phyloP scores from a whole-genome alignment of 257 asterid genomes.

The Solanum peruvianum region DNA sequence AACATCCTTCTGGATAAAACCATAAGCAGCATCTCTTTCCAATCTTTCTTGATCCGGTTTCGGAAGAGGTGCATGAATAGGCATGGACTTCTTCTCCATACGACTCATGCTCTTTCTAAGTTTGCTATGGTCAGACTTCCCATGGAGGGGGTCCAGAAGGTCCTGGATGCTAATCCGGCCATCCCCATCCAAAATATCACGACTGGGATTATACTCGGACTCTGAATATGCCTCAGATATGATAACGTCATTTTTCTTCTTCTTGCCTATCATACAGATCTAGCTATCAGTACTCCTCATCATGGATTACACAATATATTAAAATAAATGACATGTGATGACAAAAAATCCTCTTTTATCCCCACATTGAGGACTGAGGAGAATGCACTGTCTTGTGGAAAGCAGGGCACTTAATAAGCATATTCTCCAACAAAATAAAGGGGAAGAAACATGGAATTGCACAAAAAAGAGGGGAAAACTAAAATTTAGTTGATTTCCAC shows the following conservation, averaged over 20 bases:
- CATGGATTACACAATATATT: background rate
- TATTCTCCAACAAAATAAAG: background rate
- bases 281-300: background rate
- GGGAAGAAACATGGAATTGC: background rate
- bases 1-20: slow-evolving; percentile 46
- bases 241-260: slow-evolving; percentile 33
- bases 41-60: slow-evolving; percentile 52
- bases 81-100: slow-evolving; percentile 35
- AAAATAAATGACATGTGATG: background rate
- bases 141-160: slow-evolving; percentile 64
- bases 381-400: background rate
- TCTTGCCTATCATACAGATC: slow-evolving; percentile 31
- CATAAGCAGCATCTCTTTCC: slow-evolving; percentile 59
- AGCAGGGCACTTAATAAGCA: background rate
- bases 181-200: slow-evolving; percentile 61
- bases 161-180: slow-evolving; percentile 60
- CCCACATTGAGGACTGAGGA: background rate
- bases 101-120: slow-evolving; percentile 38
- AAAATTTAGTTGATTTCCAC: background rate
- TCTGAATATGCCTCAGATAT: slow-evolving; percentile 81
- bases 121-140: slow-evolving; percentile 41
- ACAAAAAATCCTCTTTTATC: background rate
- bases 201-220: slow-evolving; percentile 75
- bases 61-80: slow-evolving; percentile 63
- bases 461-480: background rate